Base-by-base conservation (phyloP, 129 eudicot genomes). In the Kitagawia praeruptora region DNA sequence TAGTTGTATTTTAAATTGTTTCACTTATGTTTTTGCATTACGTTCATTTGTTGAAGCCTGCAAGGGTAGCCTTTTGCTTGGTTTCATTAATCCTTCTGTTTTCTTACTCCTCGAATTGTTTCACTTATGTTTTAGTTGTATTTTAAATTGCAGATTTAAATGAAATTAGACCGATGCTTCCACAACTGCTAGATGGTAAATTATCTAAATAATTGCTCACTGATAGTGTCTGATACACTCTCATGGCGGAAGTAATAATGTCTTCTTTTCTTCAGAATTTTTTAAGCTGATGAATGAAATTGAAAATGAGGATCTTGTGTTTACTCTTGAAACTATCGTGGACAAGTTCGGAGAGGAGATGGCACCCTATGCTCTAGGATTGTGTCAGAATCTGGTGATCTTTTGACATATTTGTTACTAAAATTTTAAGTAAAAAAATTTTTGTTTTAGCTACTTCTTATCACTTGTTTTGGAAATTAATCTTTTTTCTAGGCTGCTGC, bases 321-420 rank as follows among this genome's bases (percentile, higher is more conserved):
- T 94, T 80, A 94, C 98, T 8, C 93, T 94, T 42, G 98, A 94
- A 92, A 94, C 97, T 81, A 91, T 94, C 70, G 98, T 94, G 78
- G 98, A 94, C 89, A 94, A 94, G 80, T 94, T 94, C 83, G 98
- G 98, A 81, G 98, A 94, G 88, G 98, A 94, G 87, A 95, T 95
- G 98, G 97, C 97, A 80, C 98, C 98, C 51, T 95, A 95, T 86
- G 97, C 98, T 49, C 88, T 91, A 81, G 98, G 98, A 49, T 84
- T 95, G 79, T 95, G 98, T 84, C 98, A 95, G 86, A 94, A 91
- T 87, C 88, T 94, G 98, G 98, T 91, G 80, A 41, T 73, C 54
- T 70, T 46, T 16, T 16, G n/a, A 13, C 31, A 31, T 39, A 41
- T 34, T 34, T 38, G 14, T 10, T 40, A 40, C 7, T 71, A 31